Evolutionary conservation across 352 stramenopile genomes (phyloP).

Genomic region (Phytopythium montanum): DNA sequence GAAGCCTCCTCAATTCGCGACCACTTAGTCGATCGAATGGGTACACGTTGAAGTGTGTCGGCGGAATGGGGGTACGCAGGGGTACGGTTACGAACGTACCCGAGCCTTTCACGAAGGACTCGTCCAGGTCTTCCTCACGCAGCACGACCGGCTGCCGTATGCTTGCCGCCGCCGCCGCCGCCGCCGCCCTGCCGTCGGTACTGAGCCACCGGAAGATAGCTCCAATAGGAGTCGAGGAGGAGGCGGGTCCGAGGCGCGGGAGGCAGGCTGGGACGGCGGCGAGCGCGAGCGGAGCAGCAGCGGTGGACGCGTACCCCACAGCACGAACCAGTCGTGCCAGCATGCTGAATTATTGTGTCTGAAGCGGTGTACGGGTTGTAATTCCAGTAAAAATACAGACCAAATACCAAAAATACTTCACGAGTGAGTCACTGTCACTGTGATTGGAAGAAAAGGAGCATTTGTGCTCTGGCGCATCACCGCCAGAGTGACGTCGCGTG

Average conservation of each 20-base stretch:
- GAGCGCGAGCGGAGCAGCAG: not conserved
- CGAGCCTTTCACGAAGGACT: constrained; percentile 86
- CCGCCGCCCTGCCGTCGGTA: not conserved
- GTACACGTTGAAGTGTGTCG: too few relatives aligned
- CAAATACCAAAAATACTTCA: not conserved
- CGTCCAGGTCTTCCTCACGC: constrained; percentile 62
- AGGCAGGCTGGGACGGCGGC: not conserved
- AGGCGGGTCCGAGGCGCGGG: not conserved
- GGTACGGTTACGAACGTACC: constrained; percentile 23
- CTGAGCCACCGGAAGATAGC: not conserved
- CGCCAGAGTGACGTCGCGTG: not conserved
- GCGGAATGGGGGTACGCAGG: too few relatives aligned
- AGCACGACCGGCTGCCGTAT: constrained; percentile 31
- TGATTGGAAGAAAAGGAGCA: not conserved
- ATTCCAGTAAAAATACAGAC: not conserved
- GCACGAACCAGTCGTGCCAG: not conserved
- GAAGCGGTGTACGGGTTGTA: not conserved
- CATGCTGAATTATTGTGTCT: constrained; percentile 1
- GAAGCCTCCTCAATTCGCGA: too few relatives aligned
- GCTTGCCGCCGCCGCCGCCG: too few relatives aligned
- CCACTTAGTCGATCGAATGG: too few relatives aligned
- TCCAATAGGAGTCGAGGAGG: not conserved
- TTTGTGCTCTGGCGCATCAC: too few relatives aligned
- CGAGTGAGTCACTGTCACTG: not conserved
- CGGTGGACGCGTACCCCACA: not conserved